Percentiles rank a stretch among this genome's conserved stretches.
phyloP scores from a whole-genome alignment of 306 rosid species.

The Glycine soja region DNA sequence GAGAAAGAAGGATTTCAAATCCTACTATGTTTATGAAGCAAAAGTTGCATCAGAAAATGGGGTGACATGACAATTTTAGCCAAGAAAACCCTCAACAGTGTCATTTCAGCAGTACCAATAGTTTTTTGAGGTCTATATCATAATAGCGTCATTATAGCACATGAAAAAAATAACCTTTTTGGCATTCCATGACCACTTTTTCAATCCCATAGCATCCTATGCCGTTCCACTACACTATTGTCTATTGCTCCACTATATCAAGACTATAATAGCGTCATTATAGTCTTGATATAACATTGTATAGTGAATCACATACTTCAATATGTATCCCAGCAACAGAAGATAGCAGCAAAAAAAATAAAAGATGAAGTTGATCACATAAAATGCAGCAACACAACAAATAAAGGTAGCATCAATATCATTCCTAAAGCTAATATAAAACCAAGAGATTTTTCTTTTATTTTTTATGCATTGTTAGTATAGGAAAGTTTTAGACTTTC shows the following conservation, averaged over 20 bases:
- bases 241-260: too few species aligned
- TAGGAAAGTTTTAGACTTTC: too few species aligned
- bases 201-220: neutral
- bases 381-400: neutral
- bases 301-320: neutral
- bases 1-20: neutral
- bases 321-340: neutral
- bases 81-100: too few species aligned
- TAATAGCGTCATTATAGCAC: neutral
- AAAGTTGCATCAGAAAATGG: neutral
- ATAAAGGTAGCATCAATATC: slow-evolving; percentile 2
- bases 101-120: neutral
- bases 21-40: neutral
- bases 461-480: neutral
- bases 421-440: slow-evolving; percentile 1
- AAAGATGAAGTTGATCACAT: neutral
- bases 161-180: neutral
- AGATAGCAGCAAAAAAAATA: neutral
- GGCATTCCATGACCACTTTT: neutral
- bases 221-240: neutral
- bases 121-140: neutral
- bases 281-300: neutral
- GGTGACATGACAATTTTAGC: neutral
- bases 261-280: neutral
- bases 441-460: neutral